Evolutionary conservation across 2,329 filamentous ascomycete genomes (phyloP).

Genomic region (Didymella lethalis): DNA sequence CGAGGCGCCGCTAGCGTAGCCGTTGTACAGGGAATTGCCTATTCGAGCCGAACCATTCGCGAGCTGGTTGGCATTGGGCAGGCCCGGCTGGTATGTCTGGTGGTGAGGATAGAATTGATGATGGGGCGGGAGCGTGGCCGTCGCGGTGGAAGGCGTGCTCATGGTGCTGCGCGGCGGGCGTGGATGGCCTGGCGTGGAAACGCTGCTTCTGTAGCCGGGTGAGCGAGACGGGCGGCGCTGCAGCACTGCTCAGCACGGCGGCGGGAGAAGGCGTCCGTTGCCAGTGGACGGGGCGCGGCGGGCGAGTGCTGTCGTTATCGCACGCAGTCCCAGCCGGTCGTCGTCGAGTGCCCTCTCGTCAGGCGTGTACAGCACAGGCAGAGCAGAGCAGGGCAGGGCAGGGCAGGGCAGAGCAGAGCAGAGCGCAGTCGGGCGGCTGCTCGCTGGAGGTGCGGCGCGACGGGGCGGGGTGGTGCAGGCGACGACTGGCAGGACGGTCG

Average conservation of each 20-base stretch:
- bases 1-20: constrained; percentile 48
- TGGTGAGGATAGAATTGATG: constrained; percentile 54
- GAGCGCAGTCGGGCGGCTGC: constrained; percentile 29
- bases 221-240: constrained; percentile 25
- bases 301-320: constrained; percentile 34
- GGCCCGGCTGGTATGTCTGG: constrained; percentile 34
- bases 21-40: constrained; percentile 50
- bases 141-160: constrained; percentile 56
- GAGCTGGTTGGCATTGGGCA: constrained; percentile 47
- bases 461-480: constrained; percentile 14
- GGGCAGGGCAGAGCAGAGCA: background rate
- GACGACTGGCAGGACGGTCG: constrained; percentile 28
- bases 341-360: constrained; percentile 29
- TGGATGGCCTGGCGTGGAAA: constrained; percentile 34
- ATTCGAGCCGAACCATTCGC: constrained; percentile 44
- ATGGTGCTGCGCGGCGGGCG: constrained; percentile 45
- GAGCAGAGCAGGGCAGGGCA: constrained; percentile 16
- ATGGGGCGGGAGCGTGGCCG: constrained; percentile 52
- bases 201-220: constrained; percentile 35
- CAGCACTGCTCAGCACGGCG: background rate
- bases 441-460: constrained; percentile 21
- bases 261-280: background rate
- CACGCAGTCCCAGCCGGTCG: constrained; percentile 29
- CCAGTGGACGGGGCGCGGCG: constrained; percentile 23
- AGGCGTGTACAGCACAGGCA: constrained; percentile 36